Evolutionary conservation across 345 rosid genomes (phyloP), one percentile per base, ranked within the genome.

Genomic region (Streptanthus diversifolius): DNA sequence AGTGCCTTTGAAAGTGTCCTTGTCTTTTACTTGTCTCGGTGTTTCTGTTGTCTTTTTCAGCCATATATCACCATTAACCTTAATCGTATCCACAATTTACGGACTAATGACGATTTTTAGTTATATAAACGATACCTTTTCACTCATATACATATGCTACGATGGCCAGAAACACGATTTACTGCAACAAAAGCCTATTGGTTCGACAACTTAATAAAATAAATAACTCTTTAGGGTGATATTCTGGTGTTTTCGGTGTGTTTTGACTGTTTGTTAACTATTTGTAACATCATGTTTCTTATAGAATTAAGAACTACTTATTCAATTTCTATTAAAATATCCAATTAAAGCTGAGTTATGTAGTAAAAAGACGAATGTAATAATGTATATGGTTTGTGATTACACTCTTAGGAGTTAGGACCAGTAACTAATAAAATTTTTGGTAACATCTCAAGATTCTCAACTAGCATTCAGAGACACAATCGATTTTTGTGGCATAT

Each of bases 1-100:
- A 56, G 59, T 65, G 72, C 53, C 53, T 57, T 73, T 40, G 19
- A 47, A 36, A 61, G 43, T 66, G 72, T 74, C 67, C 0, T 60
- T 66, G 78, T 74, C 73, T 58, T 74, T 66, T 58, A 66, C 25
- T 48, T 49, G 67, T 58, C 67, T 18, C 37, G 43, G 52, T 43
- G 53, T 73, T 73, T 65, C 33, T 36, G 13, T 66, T 66, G 66
- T 66, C 59, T 55, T 64, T 64, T 65, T 58, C 57, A 55, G 8
- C 71, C 24, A 45, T 47, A 45, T 47, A 35, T n/a, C 10, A 22
- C 58, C 51, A 73, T 47, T 56, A 65, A 11, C 10, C 37, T 30
- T 19, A 40, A 22, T 25, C 49, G 18, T 66, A 24, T 22, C 49
- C 19, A n/a, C n/a, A 5, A 9, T 5, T 22, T 60, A 39, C 22